Evolutionary conservation across 176 grass and related monocot species (phyloP).

Genomic region (Tillandsia leiboldiana): DNA sequence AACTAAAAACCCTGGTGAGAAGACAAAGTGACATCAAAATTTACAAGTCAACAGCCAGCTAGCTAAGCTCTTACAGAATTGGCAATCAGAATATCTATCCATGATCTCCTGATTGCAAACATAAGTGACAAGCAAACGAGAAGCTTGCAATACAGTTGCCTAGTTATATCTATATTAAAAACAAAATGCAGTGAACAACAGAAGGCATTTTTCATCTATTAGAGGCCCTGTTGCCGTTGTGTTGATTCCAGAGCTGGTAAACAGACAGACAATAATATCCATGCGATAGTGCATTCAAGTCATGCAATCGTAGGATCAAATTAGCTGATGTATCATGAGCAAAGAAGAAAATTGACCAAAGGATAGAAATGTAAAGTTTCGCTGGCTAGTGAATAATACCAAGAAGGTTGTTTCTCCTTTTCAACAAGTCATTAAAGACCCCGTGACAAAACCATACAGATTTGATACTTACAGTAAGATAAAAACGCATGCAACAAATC

Average conservation of each 20-base stretch:
- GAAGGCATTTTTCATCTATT: neutral
- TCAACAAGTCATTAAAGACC: too few species aligned
- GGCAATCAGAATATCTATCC: neutral
- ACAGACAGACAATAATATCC: neutral
- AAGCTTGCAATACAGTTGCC: too few species aligned
- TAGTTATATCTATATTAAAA: neutral
- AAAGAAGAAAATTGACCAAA: neutral
- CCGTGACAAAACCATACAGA: too few species aligned
- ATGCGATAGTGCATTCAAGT: neutral
- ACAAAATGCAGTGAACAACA: neutral
- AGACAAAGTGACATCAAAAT: conserved; percentile 6
- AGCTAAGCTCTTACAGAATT: too few species aligned
- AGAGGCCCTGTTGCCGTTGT: neutral
- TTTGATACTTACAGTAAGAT: too few species aligned
- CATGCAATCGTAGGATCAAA: neutral
- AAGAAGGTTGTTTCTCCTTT: too few species aligned
- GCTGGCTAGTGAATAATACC: too few species aligned
- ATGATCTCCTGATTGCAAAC: neutral
- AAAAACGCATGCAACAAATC: too few species aligned
- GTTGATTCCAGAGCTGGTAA: neutral
- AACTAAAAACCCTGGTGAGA: conserved; percentile 20
- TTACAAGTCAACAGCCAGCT: too few species aligned
- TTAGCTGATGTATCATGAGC: neutral
- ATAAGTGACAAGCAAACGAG: too few species aligned
- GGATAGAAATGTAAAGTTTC: too few species aligned